Evolutionary conservation across 169 alveolate genomes (phyloP).

Genomic region (Besnoitia besnoiti): DNA sequence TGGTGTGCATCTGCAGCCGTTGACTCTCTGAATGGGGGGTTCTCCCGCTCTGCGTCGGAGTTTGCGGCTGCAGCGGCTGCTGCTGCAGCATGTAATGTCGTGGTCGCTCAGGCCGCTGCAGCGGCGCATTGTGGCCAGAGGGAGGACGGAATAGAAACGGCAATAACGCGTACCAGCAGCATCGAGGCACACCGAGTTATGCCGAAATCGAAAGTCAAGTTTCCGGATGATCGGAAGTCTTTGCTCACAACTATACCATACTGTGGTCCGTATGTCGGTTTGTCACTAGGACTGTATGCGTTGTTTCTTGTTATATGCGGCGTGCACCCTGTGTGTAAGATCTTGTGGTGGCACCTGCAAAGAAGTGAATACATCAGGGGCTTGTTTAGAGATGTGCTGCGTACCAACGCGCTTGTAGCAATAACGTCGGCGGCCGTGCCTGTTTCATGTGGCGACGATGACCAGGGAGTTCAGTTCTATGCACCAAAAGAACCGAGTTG

Average conservation of each 20-base stretch:
- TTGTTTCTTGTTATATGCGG: not conserved
- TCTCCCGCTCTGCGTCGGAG: not conserved
- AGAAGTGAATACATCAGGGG: not conserved
- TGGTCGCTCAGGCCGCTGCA: slow-evolving; percentile 20
- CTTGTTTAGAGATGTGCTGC: not conserved
- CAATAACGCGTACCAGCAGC: not conserved
- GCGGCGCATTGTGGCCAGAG: not conserved
- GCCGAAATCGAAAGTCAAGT: slow-evolving; percentile 25
- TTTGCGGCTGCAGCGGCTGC: slow-evolving; percentile 18
- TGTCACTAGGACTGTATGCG: not conserved
- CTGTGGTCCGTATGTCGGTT: not conserved
- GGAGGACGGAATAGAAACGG: not conserved
- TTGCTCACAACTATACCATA: not conserved
- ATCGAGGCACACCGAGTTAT: not conserved
- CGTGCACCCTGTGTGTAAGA: not conserved
- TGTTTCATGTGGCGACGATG: not conserved
- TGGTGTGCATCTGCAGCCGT: not conserved
- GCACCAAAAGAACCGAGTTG: not conserved
- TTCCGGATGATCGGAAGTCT: slow-evolving; percentile 16
- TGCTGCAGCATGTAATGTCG: slow-evolving; percentile 2
- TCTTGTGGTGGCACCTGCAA: not conserved
- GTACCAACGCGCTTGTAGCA: not conserved
- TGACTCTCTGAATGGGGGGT: not conserved
- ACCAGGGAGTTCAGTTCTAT: no score
- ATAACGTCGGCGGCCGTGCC: not conserved